A percentile compares a stretch with the other conserved stretches of the same genome.
phyloP scores from a whole-genome alignment of 306 rosid genomes.

The Senna tora region DNA sequence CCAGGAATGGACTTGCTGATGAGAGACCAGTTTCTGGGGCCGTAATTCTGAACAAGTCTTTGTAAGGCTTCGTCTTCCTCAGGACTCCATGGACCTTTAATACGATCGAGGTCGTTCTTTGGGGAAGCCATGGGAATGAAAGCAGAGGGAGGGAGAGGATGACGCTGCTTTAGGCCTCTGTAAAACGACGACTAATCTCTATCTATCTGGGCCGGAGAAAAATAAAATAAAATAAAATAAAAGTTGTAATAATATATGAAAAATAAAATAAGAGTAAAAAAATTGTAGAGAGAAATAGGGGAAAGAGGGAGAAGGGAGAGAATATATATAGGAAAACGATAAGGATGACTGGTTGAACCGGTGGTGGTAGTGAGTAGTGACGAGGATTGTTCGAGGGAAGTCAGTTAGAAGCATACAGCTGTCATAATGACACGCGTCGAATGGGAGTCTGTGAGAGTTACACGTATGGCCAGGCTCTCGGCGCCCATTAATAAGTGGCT shows the following conservation, averaged over 20 bases:
- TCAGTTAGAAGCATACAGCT: conserved; percentile 66
- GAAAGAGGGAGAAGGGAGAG: conserved; percentile 21
- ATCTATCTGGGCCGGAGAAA: too few relatives aligned
- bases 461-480: conserved; percentile 52
- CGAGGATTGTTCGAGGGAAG: conserved; percentile 49
- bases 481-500: conserved; percentile 9
- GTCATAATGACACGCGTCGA: conserved; percentile 64
- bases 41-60: conserved; percentile 61
- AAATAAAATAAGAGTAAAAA: too few relatives aligned
- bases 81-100: conserved; percentile 90
- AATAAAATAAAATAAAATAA: background rate
- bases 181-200: too few relatives aligned
- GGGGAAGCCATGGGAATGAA: conserved; percentile 38
- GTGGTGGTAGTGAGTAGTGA: conserved; percentile 41
- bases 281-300: background rate
- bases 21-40: conserved; percentile 78
- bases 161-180: background rate
- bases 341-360: conserved; percentile 50
- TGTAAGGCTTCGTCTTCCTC: conserved; percentile 74
- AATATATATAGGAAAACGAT: conserved; percentile 41
- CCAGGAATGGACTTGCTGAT: conserved; percentile 86
- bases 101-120: conserved; percentile 60
- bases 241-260: too few relatives aligned
- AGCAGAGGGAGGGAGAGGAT: background rate
- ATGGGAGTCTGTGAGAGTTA: conserved; percentile 26